Percentiles rank a stretch among this genome's conserved stretches.
Evolutionary conservation across 2,329 filamentous ascomycete genomes (phyloP).

Genomic region (Aspergillus calidoustus): DNA sequence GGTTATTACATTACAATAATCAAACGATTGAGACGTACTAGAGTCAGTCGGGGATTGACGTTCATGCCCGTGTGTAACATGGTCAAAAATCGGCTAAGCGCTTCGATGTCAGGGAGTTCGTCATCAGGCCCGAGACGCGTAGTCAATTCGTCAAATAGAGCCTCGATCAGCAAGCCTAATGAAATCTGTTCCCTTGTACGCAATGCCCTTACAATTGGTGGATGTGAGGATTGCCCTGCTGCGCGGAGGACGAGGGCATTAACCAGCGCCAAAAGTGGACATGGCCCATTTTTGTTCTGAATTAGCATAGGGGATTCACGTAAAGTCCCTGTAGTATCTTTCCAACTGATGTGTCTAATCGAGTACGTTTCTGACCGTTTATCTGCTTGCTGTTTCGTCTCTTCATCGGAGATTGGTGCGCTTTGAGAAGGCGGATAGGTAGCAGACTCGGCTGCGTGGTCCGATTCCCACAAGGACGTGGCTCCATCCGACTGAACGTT

Average conservation of each 20-base stretch:
- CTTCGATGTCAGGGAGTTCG: constrained; percentile 80
- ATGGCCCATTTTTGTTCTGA: constrained; percentile 93
- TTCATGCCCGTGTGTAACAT: constrained; percentile 97
- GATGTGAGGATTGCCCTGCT: constrained; percentile 67
- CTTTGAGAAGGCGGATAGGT: constrained; percentile 14
- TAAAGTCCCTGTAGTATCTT: constrained; percentile 68
- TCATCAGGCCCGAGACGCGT: constrained; percentile 71
- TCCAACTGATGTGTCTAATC: constrained; percentile 89
- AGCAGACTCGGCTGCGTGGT: constrained; percentile 7
- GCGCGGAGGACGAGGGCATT: constrained; percentile 89
- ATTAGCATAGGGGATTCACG: constrained; percentile 84
- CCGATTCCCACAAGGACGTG: constrained; percentile 17
- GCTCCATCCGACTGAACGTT: constrained; percentile 6
- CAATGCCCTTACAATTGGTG: constrained; percentile 77
- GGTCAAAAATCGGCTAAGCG: constrained; percentile 85
- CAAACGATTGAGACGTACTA: constrained; percentile 42
- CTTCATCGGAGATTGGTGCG: constrained; percentile 32
- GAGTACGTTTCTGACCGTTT: constrained; percentile 79
- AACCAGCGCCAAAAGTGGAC: constrained; percentile 87
- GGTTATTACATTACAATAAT: constrained; percentile 21
- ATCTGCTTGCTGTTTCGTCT: constrained; percentile 42
- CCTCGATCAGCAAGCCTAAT: constrained; percentile 81
- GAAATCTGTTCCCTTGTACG: constrained; percentile 84
- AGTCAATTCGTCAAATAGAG: constrained; percentile 91
- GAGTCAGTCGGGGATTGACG: constrained; percentile 87